phyloP scores from a whole-genome alignment of 495 filamentous ascomycete species.

The Annulohypoxylon nitens region DNA sequence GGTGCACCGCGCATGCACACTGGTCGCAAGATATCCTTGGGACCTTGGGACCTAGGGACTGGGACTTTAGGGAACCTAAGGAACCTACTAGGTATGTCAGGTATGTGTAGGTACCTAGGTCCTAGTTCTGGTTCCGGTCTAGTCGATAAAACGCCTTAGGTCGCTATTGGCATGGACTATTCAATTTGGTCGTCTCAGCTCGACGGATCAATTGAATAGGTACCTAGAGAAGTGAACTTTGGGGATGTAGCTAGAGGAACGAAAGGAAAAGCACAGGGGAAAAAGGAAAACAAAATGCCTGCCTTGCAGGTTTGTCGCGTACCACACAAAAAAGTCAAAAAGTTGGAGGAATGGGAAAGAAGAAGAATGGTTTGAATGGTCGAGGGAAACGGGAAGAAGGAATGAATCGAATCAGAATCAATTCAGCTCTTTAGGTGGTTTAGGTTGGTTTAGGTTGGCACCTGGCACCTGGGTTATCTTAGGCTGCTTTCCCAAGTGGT shows the following conservation, averaged over 20 bases:
- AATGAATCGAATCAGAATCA: conserved; percentile 16
- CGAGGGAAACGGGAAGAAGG: conserved; percentile 22
- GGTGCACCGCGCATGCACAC: conserved; percentile 15
- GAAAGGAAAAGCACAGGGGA: conserved; percentile 19
- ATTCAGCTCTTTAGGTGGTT: conserved; percentile 19
- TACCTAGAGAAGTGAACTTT: not conserved
- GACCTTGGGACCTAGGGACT: not conserved
- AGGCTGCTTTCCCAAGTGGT: not conserved
- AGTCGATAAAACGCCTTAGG: conserved; percentile 21
- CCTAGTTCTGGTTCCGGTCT: not conserved
- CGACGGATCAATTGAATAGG: conserved; percentile 12
- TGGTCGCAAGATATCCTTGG: conserved; percentile 32
- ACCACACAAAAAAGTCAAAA: conserved; percentile 26
- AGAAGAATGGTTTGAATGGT: conserved; percentile 18
- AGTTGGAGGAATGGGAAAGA: conserved; percentile 24
- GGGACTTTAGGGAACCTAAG: no score
- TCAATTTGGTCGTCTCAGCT: conserved; percentile 24
- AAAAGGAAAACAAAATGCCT: conserved; percentile 30
- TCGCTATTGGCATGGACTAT: conserved; percentile 23
- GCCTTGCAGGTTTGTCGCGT: conserved; percentile 43
- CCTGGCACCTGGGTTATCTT: no score
- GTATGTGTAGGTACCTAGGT: no score
- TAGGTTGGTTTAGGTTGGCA: not conserved
- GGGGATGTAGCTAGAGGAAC: conserved; percentile 21
- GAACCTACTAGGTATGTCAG: no score